Base-by-base conservation (phyloP, 1,139 yeast genomes). In the Geotrichum citri-aurantii region DNA sequence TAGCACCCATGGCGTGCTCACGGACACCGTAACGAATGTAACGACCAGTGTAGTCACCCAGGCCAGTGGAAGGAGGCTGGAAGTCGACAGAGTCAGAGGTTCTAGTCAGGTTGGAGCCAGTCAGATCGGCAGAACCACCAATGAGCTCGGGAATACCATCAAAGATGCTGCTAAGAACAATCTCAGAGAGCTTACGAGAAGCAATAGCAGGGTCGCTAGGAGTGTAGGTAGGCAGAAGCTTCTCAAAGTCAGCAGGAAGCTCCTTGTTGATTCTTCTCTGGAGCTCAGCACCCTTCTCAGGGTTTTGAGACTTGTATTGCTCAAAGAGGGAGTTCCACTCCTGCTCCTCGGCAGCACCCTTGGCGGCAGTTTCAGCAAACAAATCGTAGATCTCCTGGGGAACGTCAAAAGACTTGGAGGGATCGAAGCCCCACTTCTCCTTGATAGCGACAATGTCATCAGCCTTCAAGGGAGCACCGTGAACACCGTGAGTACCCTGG, bases 1-100 rank as follows among this genome's bases (percentile, higher is more conserved):
- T 88, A 66, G 98, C 98, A 79, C 97, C 97, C 98, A 93, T 92
- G 77, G 91, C 99, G 79, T 95, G 99, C 81, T 93, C 99, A 79
- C 99, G 89, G 65, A 93, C 97, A 84, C 99, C 99, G 76, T 88
- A 93, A 80, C 98, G 88, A 76, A 93, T 82, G 81, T 93, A 93
- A 75, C 97, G 87, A 75, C 99, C 99, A 62, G 83, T 66, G 80
- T 86, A 92, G 73, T 84, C 84, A 77, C 99, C 99, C 66, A 90
- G 80, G 57, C 84, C 85, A 65, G 92, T 79, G 62, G 84, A 72
- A 59, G 93, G 90, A 62, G 95, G 91, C 82, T 93, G 98, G 95
- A 92, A 93, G 77, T 93, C 97, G 66, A 82, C 83, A 63, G 96
- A 88, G 63, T 80, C 86, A 71, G 82, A 73, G 79, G 95, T 83